A percentile compares a stretch with the other conserved stretches of the same genome.
Conservation (phyloP, 805 yeast genomes). For the Starmerella roubikii region DNA sequence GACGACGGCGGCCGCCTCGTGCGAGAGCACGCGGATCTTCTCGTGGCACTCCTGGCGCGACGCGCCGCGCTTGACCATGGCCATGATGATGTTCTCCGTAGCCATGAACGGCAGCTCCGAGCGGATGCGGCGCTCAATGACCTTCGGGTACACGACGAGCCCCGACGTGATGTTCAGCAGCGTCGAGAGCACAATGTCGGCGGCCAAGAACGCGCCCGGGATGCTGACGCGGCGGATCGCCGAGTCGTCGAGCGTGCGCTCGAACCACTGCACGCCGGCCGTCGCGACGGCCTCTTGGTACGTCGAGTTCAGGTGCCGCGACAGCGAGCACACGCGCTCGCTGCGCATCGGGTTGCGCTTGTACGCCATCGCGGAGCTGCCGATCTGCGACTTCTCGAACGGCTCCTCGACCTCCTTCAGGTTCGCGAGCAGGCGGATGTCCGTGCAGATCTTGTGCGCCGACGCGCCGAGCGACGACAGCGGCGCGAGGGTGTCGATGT, state of each 20-base stretch:
- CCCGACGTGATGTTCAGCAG: conserved; percentile 87
- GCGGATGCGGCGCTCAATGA: conserved; percentile 87
- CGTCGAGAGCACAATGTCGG: conserved; percentile 83
- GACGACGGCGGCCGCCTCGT: conserved; percentile 93
- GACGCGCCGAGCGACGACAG: conserved; percentile 89
- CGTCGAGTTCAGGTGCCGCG: conserved; percentile 87
- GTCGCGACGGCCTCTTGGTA: conserved; percentile 91
- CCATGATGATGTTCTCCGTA: conserved; percentile 97
- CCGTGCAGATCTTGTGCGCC: conserved; percentile 96
- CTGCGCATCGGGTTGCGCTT: conserved; percentile 99
- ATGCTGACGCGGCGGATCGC: conserved; percentile 94
- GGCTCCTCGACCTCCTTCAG: conserved; percentile 97
- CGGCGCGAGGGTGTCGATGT: conserved; percentile 85
- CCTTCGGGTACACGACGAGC: conserved; percentile 95
- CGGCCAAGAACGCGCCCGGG: conserved; percentile 92
- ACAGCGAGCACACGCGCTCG: conserved; percentile 95
- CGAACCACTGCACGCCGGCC: conserved; percentile 98
- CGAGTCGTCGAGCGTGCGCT: conserved; percentile 94
- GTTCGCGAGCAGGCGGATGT: conserved; percentile 87
- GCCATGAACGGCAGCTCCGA: conserved; percentile 99
- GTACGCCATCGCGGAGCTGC: conserved; percentile 97
- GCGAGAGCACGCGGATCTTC: conserved; percentile 89
- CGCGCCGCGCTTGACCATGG: conserved; percentile 96
- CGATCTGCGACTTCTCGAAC: conserved; percentile 95
- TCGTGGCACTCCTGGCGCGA: conserved; percentile 98